Evolutionary conservation across 306 rosid species (phyloP).

Genomic region (Ormosia semicastrata): DNA sequence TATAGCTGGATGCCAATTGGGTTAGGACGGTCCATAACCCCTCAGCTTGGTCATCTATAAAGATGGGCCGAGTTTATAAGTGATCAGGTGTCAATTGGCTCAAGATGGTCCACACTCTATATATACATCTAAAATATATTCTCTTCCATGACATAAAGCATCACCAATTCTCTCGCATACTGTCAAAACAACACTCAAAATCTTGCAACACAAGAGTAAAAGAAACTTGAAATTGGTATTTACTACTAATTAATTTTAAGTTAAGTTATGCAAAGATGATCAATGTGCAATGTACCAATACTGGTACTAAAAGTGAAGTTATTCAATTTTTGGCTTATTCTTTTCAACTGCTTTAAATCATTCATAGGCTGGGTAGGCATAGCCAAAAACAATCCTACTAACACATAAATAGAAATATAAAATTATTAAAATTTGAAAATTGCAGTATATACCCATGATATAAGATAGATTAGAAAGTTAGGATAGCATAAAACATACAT

Average conservation of each 20-base stretch:
- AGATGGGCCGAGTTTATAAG: no score
- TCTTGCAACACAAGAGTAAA: slow-evolving; percentile 54
- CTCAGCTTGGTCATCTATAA: no score
- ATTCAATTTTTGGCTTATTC: slow-evolving; percentile 86
- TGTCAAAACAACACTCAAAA: slow-evolving; percentile 90
- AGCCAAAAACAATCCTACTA: slow-evolving; percentile 89
- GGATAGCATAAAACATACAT: slow-evolving; percentile 53
- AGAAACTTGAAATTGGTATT: neutral
- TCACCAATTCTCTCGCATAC: slow-evolving; percentile 86
- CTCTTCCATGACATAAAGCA: slow-evolving; percentile 82
- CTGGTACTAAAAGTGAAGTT: slow-evolving; percentile 97
- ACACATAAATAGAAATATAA: slow-evolving; percentile 6
- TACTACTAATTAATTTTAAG: neutral
- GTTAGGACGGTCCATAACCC: no score
- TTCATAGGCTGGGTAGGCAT: slow-evolving; percentile 99
- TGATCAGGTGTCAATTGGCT: no score
- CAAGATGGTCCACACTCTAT: no score
- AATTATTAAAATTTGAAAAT: neutral
- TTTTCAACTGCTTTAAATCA: slow-evolving; percentile 89
- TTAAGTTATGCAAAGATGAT: neutral
- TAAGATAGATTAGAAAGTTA: neutral
- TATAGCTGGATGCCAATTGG: no score
- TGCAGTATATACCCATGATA: neutral
- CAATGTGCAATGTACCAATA: slow-evolving; percentile 61
- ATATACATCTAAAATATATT: slow-evolving; percentile 26